phyloP scores from a whole-genome alignment of 257 asterid genomes.

The Coffea eugenioides region DNA sequence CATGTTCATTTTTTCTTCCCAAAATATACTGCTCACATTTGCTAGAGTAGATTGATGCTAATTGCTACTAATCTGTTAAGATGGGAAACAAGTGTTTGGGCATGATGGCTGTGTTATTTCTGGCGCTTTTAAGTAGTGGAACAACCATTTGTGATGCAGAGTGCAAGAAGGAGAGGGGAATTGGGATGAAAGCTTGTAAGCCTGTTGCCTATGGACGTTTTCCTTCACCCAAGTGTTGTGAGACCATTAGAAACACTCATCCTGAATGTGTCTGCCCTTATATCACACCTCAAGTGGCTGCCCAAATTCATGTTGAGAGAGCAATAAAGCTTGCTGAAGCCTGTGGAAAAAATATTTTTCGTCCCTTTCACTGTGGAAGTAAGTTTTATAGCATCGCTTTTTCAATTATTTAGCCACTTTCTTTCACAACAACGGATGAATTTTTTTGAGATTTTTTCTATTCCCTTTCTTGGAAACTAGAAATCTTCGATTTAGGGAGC shows the following conservation, averaged over 20 bases:
- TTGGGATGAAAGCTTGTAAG: conserved; percentile 9
- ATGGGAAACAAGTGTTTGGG: not conserved
- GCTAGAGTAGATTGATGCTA: not conserved
- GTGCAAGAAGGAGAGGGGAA: conserved; percentile 12
- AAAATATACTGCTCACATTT: no score
- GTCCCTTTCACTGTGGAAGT: conserved; percentile 33
- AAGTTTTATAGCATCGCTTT: not conserved
- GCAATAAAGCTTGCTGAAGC: not conserved
- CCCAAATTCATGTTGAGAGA: not conserved
- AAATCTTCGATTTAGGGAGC: no score
- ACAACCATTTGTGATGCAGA: not conserved
- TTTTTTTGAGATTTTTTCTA: no score
- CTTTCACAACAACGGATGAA: no score
- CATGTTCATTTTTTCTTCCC: not conserved
- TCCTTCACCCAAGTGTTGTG: conserved; percentile 11
- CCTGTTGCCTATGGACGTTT: not conserved
- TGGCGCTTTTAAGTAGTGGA: not conserved
- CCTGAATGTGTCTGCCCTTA: conserved; percentile 18
- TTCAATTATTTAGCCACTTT: no score
- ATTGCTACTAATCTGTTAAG: not conserved
- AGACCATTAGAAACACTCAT: conserved; percentile 3
- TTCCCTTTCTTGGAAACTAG: no score
- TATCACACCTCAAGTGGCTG: conserved; percentile 7
- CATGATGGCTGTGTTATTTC: not conserved
- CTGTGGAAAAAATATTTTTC: conserved; percentile 22